These are phyloP conservation scores for Combretum micranthum DNA, from an alignment of 345 rosid species.

Conservation along the genomic window DNA sequence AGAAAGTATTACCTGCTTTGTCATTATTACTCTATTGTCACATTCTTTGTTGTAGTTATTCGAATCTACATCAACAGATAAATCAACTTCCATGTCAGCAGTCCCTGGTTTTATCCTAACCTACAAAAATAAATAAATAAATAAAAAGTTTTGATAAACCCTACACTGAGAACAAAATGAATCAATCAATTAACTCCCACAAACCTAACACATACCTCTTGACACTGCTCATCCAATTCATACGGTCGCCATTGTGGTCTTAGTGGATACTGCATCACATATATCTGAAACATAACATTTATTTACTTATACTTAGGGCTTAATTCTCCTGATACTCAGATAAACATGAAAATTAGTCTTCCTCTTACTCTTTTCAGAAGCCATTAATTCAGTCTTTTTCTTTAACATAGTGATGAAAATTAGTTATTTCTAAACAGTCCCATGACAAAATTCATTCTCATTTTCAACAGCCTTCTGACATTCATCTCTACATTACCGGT, in stretches of 20 bases:
- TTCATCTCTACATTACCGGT: no score
- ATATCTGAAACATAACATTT: constrained; percentile 37
- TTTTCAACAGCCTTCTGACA: no score
- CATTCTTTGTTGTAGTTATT: constrained; percentile 38
- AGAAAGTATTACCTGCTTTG: constrained; percentile 51
- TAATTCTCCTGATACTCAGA: no score
- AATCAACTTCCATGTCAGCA: constrained; percentile 62
- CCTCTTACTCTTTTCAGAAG: no score
- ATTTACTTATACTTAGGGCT: no score
- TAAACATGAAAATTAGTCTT: no score
- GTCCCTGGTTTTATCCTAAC: constrained; percentile 66
- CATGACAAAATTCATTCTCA: no score
- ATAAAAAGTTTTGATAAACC: background rate
- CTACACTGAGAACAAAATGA: background rate
- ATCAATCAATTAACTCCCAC: background rate
- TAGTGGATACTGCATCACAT: constrained; percentile 77
- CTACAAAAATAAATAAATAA: constrained; percentile 23
- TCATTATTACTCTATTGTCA: constrained; percentile 27
- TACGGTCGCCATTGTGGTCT: constrained; percentile 88
- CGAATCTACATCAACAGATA: constrained; percentile 49
- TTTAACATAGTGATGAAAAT: no score
- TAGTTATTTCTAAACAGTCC: no score
- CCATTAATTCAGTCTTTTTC: no score
- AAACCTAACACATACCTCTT: constrained; percentile 42
- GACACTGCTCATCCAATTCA: constrained; percentile 72